Conservation (phyloP, 352 stramenopile genomes). For the Globisporangium ultimum region DNA sequence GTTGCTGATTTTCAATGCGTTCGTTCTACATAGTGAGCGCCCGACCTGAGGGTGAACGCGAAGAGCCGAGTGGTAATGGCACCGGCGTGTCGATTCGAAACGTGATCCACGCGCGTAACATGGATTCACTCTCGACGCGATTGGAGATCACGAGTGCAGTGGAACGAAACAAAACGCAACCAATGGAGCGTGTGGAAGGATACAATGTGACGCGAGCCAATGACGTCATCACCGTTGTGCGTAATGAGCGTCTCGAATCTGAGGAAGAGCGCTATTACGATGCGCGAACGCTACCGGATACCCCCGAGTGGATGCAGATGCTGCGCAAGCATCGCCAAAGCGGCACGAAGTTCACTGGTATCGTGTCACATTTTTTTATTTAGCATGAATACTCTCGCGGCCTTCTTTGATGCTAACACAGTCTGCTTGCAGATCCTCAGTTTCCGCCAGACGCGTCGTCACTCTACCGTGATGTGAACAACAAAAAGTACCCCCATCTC, state of each 20-base stretch:
- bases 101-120: conserved; percentile 52
- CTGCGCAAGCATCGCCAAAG: conserved; percentile 68
- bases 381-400: too few relatives aligned
- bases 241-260: conserved; percentile 50
- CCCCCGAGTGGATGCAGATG: conserved; percentile 70
- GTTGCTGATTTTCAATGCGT: background rate
- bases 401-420: too few relatives aligned
- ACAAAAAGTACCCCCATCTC: conserved; percentile 71
- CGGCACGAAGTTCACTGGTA: conserved; percentile 74
- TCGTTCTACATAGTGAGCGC: conserved; percentile 22
- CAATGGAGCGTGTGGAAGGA: conserved; percentile 48
- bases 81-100: conserved; percentile 52
- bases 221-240: conserved; percentile 62
- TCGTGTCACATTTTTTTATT: background rate
- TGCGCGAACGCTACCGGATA: conserved; percentile 58
- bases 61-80: conserved; percentile 67
- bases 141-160: conserved; percentile 69
- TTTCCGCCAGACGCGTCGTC: conserved; percentile 69
- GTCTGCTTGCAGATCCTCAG: conserved; percentile 42
- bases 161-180: conserved; percentile 54
- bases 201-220: conserved; percentile 81
- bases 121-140: conserved; percentile 72
- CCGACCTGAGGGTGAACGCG: conserved; percentile 28
- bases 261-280: conserved; percentile 76
- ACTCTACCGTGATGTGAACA: conserved; percentile 57